Evolutionary conservation across 805 yeast species (phyloP).

Genomic region (Saccharomycodes ludwigii): DNA sequence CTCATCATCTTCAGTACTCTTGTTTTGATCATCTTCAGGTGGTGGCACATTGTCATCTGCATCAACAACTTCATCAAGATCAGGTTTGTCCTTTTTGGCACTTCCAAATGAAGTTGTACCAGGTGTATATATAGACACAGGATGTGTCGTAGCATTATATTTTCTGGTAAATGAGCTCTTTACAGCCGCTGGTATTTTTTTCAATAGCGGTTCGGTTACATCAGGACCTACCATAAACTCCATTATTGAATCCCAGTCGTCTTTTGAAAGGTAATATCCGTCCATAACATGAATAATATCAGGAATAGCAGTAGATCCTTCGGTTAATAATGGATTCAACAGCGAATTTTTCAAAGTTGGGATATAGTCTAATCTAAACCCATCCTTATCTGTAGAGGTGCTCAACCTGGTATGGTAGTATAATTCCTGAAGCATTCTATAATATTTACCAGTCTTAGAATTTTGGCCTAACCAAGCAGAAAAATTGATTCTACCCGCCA

Average conservation of each 20-base stretch:
- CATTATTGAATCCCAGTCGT: slow-evolving; percentile 83
- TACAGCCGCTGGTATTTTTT: slow-evolving; percentile 60
- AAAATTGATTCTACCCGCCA: slow-evolving; percentile 61
- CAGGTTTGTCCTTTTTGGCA: slow-evolving; percentile 17
- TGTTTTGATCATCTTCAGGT: slow-evolving; percentile 18
- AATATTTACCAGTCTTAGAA: slow-evolving; percentile 69
- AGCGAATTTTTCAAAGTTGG: slow-evolving; percentile 50
- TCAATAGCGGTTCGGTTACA: slow-evolving; percentile 32
- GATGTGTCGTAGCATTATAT: slow-evolving; percentile 69
- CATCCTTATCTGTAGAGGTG: slow-evolving; percentile 63
- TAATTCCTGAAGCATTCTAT: slow-evolving; percentile 69
- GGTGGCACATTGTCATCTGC: slow-evolving; percentile 21
- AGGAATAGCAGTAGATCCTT: slow-evolving; percentile 52
- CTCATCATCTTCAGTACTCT: slow-evolving; percentile 14
- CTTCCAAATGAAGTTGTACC: slow-evolving; percentile 29
- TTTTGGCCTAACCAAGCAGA: slow-evolving; percentile 85
- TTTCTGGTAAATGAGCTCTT: slow-evolving; percentile 80
- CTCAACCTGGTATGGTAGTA: slow-evolving; percentile 78
- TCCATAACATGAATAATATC: slow-evolving; percentile 68
- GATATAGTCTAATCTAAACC: slow-evolving; percentile 64
- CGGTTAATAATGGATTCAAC: slow-evolving; percentile 40
- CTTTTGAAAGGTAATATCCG: slow-evolving; percentile 71
- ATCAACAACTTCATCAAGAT: slow-evolving; percentile 26
- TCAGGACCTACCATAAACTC: slow-evolving; percentile 70
- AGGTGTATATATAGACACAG: slow-evolving; percentile 74